Percentiles rank a stretch among this genome's conserved stretches.
Evolutionary conservation across 208 protist species (phyloP).

Genomic region (Acanthamoeba royreba): DNA sequence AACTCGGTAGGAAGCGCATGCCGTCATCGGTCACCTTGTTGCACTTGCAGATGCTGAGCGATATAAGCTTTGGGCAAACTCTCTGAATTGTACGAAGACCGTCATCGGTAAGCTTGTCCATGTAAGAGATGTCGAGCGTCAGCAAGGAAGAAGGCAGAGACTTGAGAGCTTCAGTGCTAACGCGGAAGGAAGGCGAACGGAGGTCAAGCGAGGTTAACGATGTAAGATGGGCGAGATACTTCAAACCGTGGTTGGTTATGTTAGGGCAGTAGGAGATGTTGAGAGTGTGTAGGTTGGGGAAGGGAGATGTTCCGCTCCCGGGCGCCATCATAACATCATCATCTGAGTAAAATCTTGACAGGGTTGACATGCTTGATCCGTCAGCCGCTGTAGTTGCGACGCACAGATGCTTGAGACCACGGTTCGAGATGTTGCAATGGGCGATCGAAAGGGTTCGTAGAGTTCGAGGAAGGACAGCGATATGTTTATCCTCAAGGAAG

Average conservation of each 20-base stretch:
- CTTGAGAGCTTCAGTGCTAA: not conserved
- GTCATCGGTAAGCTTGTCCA: not conserved
- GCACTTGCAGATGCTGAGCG: not conserved
- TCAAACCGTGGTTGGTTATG: not conserved
- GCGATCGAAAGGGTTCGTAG: not conserved
- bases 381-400: not conserved
- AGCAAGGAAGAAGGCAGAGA: not conserved
- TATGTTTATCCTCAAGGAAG: not conserved
- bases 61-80: not conserved
- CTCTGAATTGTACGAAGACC: not conserved
- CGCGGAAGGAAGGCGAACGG: not conserved
- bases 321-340: no score
- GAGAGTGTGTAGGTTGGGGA: not conserved
- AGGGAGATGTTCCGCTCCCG: no score
- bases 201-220: not conserved
- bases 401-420: not conserved
- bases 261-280: not conserved
- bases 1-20: not conserved
- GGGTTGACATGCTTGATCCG: no score
- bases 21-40: constrained; percentile 6
- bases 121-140: not conserved
- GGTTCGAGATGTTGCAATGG: not conserved
- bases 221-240: not conserved
- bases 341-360: not conserved
- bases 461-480: not conserved